Evolutionary conservation across 2,329 filamentous ascomycete species (phyloP), one percentile per base, ranked within the genome.

Genomic region (Sporothrix variecibatus): DNA sequence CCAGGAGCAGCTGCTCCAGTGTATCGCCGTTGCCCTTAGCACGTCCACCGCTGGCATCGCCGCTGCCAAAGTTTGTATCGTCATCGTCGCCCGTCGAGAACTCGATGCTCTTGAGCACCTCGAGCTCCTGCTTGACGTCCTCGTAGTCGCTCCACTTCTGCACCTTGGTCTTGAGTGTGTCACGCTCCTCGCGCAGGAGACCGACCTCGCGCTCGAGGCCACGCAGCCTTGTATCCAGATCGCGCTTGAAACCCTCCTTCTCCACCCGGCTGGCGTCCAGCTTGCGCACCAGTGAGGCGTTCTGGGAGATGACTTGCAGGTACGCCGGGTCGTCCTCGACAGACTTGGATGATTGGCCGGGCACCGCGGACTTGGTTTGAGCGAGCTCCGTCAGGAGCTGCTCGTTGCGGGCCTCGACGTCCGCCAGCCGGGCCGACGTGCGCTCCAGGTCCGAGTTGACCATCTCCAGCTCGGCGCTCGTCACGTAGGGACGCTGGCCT

Each of bases 81-180:
- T 95, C 93, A 75, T 97, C 94, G 76, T 95, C 93, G 8, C 94
- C 95, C 0, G 94, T 95, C 1, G 95, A 93, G 79, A 99, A 97
- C 81, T 99, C 96, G 78, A 99, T 98, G 78, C 95, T 97, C 88
- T 97, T 97, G 75, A 99, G 89, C 75, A 98, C 95, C 79, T 98
- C 95, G 2, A 99, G 87, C 82, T 99, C 97, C 77, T 97, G 93
- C 83, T 96, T 98, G 67, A 99, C 90, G 75, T 98, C 95, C 46
- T 98, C 95, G 81, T 99, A 99, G 81, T 99, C 96, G 77, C 90
- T 90, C 90, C 94, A 97, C 81, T 93, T 97, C 76, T 94, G 91
- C 3, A 98, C 89, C 83, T 96, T 97, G 51, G 87, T 85, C 80
- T 92, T 93, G 73, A 98, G 85, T 34, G 87, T 86, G 75, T 98